phyloP scores from a whole-genome alignment of 768 basidiomycete species.

The Mycena belliarum region DNA sequence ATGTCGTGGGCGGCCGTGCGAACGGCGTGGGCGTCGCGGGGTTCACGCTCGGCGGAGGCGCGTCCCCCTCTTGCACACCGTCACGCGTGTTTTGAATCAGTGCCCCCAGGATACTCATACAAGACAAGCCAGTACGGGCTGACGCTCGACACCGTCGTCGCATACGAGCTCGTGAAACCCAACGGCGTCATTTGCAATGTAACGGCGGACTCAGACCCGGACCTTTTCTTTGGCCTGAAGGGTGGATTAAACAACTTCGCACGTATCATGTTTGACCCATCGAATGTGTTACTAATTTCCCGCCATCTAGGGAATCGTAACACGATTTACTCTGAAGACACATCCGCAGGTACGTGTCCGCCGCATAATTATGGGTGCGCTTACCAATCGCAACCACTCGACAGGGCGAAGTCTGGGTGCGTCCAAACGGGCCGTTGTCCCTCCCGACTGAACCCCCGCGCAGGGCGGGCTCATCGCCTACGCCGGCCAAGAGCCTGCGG shows the following conservation, averaged over 20 bases:
- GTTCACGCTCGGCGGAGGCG: constrained; percentile 59
- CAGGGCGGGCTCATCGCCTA: constrained; percentile 53
- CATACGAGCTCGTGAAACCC: constrained; percentile 59
- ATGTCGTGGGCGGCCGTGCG: constrained; percentile 61
- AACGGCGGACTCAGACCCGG: constrained; percentile 33
- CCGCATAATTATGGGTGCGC: too few relatives aligned
- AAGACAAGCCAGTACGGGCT: constrained; percentile 62
- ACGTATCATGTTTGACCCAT: neutral
- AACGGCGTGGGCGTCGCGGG: constrained; percentile 62
- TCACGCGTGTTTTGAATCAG: neutral
- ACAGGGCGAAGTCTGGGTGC: constrained; percentile 55
- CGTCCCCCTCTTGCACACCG: constrained; percentile 1
- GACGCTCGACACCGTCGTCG: constrained; percentile 53
- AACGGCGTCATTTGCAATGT: constrained; percentile 45
- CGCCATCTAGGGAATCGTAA: constrained; percentile 52
- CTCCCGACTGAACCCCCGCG: neutral
- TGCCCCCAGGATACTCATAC: constrained; percentile 52
- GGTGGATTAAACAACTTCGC: constrained; percentile 67
- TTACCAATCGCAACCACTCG: constrained; percentile 13
- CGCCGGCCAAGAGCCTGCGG: constrained; percentile 23
- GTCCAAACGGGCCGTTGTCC: constrained; percentile 19
- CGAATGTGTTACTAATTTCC: constrained; percentile 3
- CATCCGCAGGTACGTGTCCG: constrained; percentile 41
- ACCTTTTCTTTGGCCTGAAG: constrained; percentile 45
- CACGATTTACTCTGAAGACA: constrained; percentile 53